Evolutionary conservation across 768 basidiomycete species (phyloP).

Genomic region (Leccinum ochraceum): DNA sequence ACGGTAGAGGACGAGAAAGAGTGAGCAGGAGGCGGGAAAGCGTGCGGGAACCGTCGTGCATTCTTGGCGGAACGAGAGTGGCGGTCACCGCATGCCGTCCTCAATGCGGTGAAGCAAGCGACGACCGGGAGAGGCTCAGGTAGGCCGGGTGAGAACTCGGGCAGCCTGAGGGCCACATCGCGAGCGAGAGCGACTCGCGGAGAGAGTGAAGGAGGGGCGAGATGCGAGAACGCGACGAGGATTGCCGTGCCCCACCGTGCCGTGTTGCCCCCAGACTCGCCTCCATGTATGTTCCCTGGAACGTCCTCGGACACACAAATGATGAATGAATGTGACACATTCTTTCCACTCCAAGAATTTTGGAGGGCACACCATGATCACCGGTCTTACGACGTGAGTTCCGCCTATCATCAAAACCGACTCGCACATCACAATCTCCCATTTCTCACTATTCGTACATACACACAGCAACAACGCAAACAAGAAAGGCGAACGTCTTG

Average conservation of each 20-base stretch:
- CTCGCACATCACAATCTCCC: not conserved
- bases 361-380: constrained; percentile 38
- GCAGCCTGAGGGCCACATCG: no score
- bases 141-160: no score
- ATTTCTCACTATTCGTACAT: constrained; percentile 2
- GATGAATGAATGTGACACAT: not conserved
- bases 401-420: constrained; percentile 2
- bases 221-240: not conserved
- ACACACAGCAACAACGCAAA: constrained; percentile 50
- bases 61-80: no score
- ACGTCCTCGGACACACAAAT: not conserved
- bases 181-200: no score
- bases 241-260: not conserved
- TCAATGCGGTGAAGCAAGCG: no score
- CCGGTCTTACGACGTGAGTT: constrained; percentile 73
- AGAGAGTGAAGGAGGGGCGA: not conserved
- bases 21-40: no score
- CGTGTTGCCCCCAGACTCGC: not conserved
- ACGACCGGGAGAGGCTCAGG: no score
- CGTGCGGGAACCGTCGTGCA: no score
- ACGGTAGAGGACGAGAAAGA: no score
- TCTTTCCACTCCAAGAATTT: not conserved
- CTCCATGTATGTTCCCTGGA: not conserved
- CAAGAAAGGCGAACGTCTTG: constrained; percentile 69
- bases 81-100: no score